Evolutionary conservation across 345 rosid genomes (phyloP), one percentile per base, ranked within the genome.

Genomic region (Rhodamnia argentea): DNA sequence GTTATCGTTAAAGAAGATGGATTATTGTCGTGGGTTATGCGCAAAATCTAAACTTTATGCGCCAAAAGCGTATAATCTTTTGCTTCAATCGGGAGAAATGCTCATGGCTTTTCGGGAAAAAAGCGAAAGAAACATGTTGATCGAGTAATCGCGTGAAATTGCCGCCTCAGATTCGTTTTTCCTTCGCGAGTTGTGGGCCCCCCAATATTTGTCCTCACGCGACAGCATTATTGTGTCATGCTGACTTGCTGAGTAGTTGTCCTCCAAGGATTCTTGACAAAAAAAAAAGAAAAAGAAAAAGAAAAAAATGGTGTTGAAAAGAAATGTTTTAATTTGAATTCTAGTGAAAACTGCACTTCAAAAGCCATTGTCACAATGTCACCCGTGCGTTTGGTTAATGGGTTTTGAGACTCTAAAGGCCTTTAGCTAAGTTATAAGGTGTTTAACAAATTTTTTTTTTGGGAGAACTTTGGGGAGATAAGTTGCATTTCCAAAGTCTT

Each of bases 321-420:
- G 3, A 32, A 3, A 62, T 29, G 20, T 1, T 64, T 64, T 32
- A 15, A 64, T 32, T 64, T 64, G 2, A 32, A 4, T 3, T 64
- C 23, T 1, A 64, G 13, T 32, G 7, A 64, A 62, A 14, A 62
- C 5, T 29, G 11, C 2, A 10, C 1, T 29, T 29, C 37, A 27
- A 15, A 62, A 16, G 12, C 10, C 22, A 32, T 32, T 18, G 0
- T 9, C 18, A 16, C 1, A 0, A 64, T 32, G 44, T 0, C 23
- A 18, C 16, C 4, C 10, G 5, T 7, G 12, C 12, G 1, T 29
- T 64, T 64, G 1, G 3, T 32, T 8, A 37, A 32, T 32, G 76
- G 20, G 12, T 64, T 64, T 29, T 64, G 1, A 64, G 37, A 8
- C 13, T 64, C 10, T 64, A 64, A 32, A 64, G 44, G 2, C 12